Percentiles rank a stretch among this genome's conserved stretches.
Conservation (phyloP, 2,329 filamentous ascomycete genomes). For the Colletotrichum sp. region DNA sequence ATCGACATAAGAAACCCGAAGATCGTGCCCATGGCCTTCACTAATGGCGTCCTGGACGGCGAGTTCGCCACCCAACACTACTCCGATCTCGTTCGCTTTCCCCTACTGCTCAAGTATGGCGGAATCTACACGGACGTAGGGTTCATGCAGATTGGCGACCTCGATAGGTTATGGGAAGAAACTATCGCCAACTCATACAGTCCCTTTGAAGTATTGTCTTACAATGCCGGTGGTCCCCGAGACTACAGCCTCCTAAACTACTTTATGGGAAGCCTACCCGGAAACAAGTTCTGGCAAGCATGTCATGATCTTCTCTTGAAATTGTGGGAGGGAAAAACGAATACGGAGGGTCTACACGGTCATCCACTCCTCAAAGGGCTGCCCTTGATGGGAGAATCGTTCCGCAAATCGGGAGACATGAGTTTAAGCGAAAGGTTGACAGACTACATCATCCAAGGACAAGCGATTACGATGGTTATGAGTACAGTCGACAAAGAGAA, state of each 20-base stretch:
- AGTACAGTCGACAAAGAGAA: conserved; percentile 54
- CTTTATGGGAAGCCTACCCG: conserved; percentile 41
- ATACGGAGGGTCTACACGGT: conserved; percentile 55
- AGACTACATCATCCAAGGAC: conserved; percentile 64
- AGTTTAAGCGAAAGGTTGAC: conserved; percentile 44
- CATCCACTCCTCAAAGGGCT: conserved; percentile 51
- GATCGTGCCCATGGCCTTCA: neutral
- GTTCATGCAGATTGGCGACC: conserved; percentile 60
- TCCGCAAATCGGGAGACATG: conserved; percentile 36
- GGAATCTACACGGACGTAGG: conserved; percentile 65
- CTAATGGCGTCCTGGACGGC: conserved; percentile 51
- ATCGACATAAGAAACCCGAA: neutral
- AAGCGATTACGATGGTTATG: conserved; percentile 56
- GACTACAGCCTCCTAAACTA: conserved; percentile 51
- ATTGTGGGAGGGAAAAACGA: conserved; percentile 56
- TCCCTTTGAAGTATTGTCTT: conserved; percentile 52
- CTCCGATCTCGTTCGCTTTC: conserved; percentile 63
- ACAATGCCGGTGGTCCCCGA: conserved; percentile 40
- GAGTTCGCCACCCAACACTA: conserved; percentile 57
- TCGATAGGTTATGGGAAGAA: conserved; percentile 56
- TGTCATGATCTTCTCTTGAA: conserved; percentile 55
- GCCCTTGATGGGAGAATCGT: conserved; percentile 40
- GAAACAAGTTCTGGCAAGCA: neutral
- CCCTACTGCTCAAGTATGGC: conserved; percentile 60
- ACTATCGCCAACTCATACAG: conserved; percentile 51